phyloP scores from a whole-genome alignment of 2,329 filamentous ascomycete genomes.

The Colletotrichum trifolii region DNA sequence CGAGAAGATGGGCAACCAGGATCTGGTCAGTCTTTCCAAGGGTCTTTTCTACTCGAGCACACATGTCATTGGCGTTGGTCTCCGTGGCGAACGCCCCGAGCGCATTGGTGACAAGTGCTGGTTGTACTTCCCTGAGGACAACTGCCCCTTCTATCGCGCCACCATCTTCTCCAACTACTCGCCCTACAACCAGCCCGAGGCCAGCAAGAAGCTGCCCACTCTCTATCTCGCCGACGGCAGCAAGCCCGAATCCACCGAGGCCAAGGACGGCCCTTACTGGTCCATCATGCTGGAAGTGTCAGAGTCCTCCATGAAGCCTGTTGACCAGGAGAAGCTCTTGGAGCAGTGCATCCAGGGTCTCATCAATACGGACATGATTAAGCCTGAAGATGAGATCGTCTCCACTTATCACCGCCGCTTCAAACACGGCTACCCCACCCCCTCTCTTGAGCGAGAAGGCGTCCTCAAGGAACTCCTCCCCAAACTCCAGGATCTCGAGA shows the following conservation, averaged over 20 bases:
- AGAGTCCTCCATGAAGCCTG: slow-evolving; percentile 94
- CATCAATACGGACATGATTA: slow-evolving; percentile 97
- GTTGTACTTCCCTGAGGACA: slow-evolving; percentile 99
- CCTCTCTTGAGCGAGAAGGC: slow-evolving; percentile 92
- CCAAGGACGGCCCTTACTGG: slow-evolving; percentile 96
- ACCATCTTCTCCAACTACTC: slow-evolving; percentile 99
- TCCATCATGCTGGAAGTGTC: slow-evolving; percentile 99
- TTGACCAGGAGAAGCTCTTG: slow-evolving; percentile 85
- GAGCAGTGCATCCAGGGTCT: slow-evolving; percentile 95
- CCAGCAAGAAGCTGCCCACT: slow-evolving; percentile 86
- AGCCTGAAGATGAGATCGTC: slow-evolving; percentile 91
- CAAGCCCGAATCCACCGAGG: slow-evolving; percentile 76
- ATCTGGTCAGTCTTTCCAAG: slow-evolving; percentile 86
- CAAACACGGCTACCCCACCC: slow-evolving; percentile 98
- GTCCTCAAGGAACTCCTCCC: slow-evolving; percentile 93
- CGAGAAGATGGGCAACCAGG: slow-evolving; percentile 87
- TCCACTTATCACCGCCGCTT: slow-evolving; percentile 98
- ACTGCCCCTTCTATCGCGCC: slow-evolving; percentile 99
- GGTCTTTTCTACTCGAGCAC: slow-evolving; percentile 96
- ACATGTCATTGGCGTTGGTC: slow-evolving; percentile 95
- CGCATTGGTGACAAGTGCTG: slow-evolving; percentile 99
- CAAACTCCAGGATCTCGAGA: slow-evolving; percentile 89
- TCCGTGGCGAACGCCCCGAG: slow-evolving; percentile 91
- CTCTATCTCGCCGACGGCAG: slow-evolving; percentile 87
- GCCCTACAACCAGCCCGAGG: slow-evolving; percentile 93